These are phyloP conservation scores for Aphanomyces astaci DNA, from an alignment of 352 stramenopile genomes.

Conservation along the genomic window DNA sequence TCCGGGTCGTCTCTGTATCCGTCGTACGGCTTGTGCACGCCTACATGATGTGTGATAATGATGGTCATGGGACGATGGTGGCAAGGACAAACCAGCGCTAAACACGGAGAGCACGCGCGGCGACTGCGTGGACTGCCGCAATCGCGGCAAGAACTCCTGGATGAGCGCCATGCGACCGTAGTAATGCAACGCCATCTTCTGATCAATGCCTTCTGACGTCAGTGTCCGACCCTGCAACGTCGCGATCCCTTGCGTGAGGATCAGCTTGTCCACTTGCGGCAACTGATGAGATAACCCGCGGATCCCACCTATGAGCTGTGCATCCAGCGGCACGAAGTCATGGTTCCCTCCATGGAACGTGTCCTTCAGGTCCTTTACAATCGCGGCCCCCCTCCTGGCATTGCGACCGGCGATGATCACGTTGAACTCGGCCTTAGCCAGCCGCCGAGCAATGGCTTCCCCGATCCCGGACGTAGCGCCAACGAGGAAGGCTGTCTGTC, in stretches of 20 bases:
- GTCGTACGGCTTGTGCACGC: slow-evolving; percentile 36
- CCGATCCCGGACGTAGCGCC: slow-evolving; percentile 9
- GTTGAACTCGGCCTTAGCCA: slow-evolving; percentile 6
- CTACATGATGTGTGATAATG: slow-evolving; percentile 7
- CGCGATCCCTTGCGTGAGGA: slow-evolving; percentile 55
- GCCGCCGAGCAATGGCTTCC: slow-evolving; percentile 1
- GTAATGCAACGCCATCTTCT: slow-evolving; percentile 49
- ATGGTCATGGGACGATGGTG: neutral
- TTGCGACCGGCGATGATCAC: slow-evolving; percentile 12
- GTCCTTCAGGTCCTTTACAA: neutral
- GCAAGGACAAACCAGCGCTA: slow-evolving; percentile 21
- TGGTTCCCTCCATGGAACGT: neutral
- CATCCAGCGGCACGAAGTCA: neutral
- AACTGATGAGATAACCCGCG: neutral
- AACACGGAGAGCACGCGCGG: slow-evolving; percentile 34
- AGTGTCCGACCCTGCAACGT: slow-evolving; percentile 39
- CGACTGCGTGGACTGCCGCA: slow-evolving; percentile 25
- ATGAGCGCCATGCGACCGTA: slow-evolving; percentile 36
- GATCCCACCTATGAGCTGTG: neutral
- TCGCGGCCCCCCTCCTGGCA: neutral
- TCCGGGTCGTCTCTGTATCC: slow-evolving; percentile 33
- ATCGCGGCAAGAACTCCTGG: slow-evolving; percentile 26
- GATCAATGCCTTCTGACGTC: slow-evolving; percentile 42
- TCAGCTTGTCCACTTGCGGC: slow-evolving; percentile 30
- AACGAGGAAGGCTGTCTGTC: slow-evolving; percentile 6